Base-by-base conservation (phyloP, 2,329 filamentous ascomycete genomes). In the Exophiala lecanii-corni region DNA sequence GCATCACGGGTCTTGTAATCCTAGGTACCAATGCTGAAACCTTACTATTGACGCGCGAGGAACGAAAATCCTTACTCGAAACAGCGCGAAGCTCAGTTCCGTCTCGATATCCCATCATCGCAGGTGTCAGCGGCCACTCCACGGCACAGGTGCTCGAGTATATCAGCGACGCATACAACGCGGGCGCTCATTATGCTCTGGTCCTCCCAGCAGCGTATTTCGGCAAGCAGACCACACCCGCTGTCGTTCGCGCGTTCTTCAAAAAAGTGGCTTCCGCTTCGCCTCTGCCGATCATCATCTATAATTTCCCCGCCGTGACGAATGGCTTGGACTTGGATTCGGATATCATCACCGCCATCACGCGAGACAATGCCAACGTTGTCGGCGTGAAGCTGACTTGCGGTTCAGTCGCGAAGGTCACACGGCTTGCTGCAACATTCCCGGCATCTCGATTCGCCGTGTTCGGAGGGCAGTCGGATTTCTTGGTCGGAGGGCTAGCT, bases 381-480 rank as follows among this genome's bases (percentile, higher is more conserved):
- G 77, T 82, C 16, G 79, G 78, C 23, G 76, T 80, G n/a, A 82
- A 82, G 59, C 65, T 84, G 47, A 83, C 79, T 7, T 84, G 80
- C 61, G 79, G 70, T 2, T 74, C 72, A 33, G 75, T 79, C 17
- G 77, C 72, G 18, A 81, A 81, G 62, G 75, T 78, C 51, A 74
- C 74, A 7, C 70, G 77, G 2, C 62, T 80, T 2, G 66, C 72
- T 2, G 73, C 70, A 26, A 64, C 65, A 12, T 69, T 83, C 45
- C 61, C 71, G 0, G 60, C 73, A 0, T 68, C 74, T 2, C 61
- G 71, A 10, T 89, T 89, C 57, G 75, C 81, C 1, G 76, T 79
- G 1, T 86, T 79, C 55, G 83, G 82, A 1, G 85, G 85, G 1
- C 83, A 88, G 65, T 78, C 77, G 2, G 84, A 89, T 57, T 88